Evolutionary conservation across 129 eudicot species (phyloP).

Genomic region (Lactuca sativa): DNA sequence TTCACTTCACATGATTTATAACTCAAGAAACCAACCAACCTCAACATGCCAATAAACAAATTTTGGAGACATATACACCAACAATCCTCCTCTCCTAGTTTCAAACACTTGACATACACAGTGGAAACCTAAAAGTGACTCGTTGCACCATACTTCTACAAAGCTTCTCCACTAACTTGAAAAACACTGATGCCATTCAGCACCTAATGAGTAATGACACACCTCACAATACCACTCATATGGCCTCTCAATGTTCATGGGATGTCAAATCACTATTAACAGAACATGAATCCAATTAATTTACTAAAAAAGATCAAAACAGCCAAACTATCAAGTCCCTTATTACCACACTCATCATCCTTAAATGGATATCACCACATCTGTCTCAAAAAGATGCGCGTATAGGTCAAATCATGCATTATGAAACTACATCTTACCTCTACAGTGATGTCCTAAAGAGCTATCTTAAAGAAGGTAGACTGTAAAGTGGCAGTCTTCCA

Average conservation of each 20-base stretch:
- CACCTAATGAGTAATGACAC: background rate
- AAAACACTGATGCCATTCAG: background rate
- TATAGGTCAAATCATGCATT: background rate
- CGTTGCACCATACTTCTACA: background rate
- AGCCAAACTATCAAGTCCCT: background rate
- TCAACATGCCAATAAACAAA: background rate
- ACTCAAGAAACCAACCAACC: background rate
- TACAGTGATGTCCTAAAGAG: background rate
- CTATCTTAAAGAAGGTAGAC: background rate
- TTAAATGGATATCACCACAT: background rate
- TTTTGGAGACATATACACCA: background rate
- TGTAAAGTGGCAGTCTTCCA: background rate
- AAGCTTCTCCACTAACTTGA: constrained; percentile 2
- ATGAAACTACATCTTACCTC: background rate
- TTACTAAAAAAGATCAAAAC: background rate
- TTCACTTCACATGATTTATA: background rate
- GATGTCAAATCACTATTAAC: background rate
- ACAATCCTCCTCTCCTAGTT: background rate
- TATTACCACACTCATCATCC: constrained; percentile 1
- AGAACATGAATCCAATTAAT: background rate
- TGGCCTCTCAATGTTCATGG: background rate
- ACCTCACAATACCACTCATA: background rate
- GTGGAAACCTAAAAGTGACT: constrained; percentile 14
- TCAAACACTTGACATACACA: constrained; percentile 12
- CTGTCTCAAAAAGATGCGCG: background rate